These are phyloP conservation scores for Diplodia scrobiculata DNA, from an alignment of 2,329 filamentous ascomycete genomes.

Conservation along the genomic window DNA sequence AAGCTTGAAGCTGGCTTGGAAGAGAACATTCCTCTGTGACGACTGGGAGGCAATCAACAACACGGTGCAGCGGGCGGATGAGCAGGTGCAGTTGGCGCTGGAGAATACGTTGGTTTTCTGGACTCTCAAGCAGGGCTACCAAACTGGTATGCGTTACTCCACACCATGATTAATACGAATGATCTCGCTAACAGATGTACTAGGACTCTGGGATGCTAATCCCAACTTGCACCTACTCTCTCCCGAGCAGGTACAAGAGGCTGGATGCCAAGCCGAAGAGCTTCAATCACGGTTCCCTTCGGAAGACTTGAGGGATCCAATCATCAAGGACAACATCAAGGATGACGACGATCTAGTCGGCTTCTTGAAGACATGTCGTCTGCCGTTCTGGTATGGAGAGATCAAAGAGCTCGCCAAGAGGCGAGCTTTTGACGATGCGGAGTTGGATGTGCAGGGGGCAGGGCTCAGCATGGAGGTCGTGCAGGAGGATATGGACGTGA, in stretches of 20 bases:
- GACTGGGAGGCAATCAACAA: slow-evolving; percentile 82
- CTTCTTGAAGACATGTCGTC: slow-evolving; percentile 66
- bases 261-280: slow-evolving; percentile 59
- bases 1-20: slow-evolving; percentile 73
- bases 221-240: slow-evolving; percentile 33
- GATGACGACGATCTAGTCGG: slow-evolving; percentile 69
- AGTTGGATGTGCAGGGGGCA: slow-evolving; percentile 29
- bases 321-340: slow-evolving; percentile 69
- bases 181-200: slow-evolving; percentile 22
- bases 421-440: slow-evolving; percentile 7
- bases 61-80: slow-evolving; percentile 72
- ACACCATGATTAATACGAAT: slow-evolving; percentile 7
- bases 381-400: slow-evolving; percentile 68
- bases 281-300: slow-evolving; percentile 56
- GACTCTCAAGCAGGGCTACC: slow-evolving; percentile 66
- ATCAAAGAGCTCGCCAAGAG: slow-evolving; percentile 45
- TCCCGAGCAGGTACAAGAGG: slow-evolving; percentile 42
- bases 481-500: slow-evolving; percentile 23
- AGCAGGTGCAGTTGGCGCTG: slow-evolving; percentile 64
- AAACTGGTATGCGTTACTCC: slow-evolving; percentile 58
- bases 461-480: slow-evolving; percentile 20
- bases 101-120: slow-evolving; percentile 65
- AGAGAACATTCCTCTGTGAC: slow-evolving; percentile 79
- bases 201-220: slow-evolving; percentile 31
- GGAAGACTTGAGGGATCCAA: slow-evolving; percentile 64